These are phyloP conservation scores for Septoria petroselini DNA, from an alignment of 2,329 filamentous ascomycete species.

Conservation along the genomic window DNA sequence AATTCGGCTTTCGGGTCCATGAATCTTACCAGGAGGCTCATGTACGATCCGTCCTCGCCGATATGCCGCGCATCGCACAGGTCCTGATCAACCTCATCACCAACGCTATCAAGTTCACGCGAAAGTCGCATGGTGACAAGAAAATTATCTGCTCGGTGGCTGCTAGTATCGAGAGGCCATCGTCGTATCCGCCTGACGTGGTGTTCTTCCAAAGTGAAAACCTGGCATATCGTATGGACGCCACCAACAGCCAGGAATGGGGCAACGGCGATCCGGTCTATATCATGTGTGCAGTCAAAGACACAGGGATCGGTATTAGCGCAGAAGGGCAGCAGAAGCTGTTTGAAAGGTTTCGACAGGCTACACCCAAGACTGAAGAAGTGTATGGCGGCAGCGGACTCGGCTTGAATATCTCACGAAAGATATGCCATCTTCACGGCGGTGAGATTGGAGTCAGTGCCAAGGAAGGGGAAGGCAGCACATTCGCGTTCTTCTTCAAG, in stretches of 20 bases:
- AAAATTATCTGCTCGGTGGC: slow-evolving; percentile 29
- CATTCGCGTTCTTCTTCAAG: slow-evolving; percentile 47
- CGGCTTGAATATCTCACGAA: slow-evolving; percentile 47
- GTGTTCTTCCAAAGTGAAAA: slow-evolving; percentile 44
- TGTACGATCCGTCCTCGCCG: slow-evolving; percentile 31
- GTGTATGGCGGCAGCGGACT: slow-evolving; percentile 47
- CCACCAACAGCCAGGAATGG: slow-evolving; percentile 44
- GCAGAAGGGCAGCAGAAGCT: slow-evolving; percentile 42
- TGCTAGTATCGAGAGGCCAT: slow-evolving; percentile 36
- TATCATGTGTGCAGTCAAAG: slow-evolving; percentile 46
- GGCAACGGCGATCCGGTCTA: slow-evolving; percentile 41
- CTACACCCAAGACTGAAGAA: slow-evolving; percentile 35
- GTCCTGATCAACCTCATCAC: slow-evolving; percentile 28
- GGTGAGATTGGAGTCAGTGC: slow-evolving; percentile 48
- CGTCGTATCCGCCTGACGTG: slow-evolving; percentile 45
- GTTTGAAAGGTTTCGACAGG: slow-evolving; percentile 45
- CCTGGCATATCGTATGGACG: slow-evolving; percentile 41
- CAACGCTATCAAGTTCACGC: slow-evolving; percentile 38
- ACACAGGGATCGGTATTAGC: slow-evolving; percentile 46
- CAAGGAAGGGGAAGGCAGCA: slow-evolving; percentile 38
- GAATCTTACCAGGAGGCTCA: slow-evolving; percentile 27
- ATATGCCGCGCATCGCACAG: slow-evolving; percentile 33
- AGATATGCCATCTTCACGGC: slow-evolving; percentile 45
- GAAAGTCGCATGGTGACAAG: slow-evolving; percentile 28
- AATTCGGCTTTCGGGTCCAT: slow-evolving; percentile 33